Evolutionary conservation across 2,329 filamentous ascomycete species (phyloP), one percentile per base, ranked within the genome.

Genomic region (Aschersonia sp.): DNA sequence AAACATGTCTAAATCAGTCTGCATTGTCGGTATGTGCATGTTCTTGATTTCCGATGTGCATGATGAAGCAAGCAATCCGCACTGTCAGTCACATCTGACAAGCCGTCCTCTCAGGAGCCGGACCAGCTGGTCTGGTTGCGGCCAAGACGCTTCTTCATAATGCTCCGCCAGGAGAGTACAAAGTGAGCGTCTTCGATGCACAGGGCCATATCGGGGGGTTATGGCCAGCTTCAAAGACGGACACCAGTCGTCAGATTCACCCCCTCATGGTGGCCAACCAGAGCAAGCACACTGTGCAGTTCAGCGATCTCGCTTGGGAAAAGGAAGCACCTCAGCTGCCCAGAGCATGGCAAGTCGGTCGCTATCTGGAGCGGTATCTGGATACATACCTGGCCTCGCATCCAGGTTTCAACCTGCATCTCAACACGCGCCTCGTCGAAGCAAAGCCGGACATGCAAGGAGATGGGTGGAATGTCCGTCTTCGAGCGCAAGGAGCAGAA

Each of bases 211-310:
- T 91, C 12, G 87, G 86, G 9, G 87, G 87, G 0, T 74, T 92
- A n/a, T 94, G 87, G 87, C 82, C 83, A 3, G 65, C 68, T 1
- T 62, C 64, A 9, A 71, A 68, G 47, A 54, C 65, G 2, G 78
- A 80, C 47, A 54, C 52, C n/a, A 64, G 55, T 1, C 71, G 76
- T 2, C 65, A 77, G 40, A 65, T 83, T 12, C 78, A 84, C 52
- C 83, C 82, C 6, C 72, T 84, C 47, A 84, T 85, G 71, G 70
- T 77, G 12, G 77, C 77, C 4, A 94, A 94, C 60, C 78, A 89
- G 56, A 89, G 84, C 65, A 76, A 75, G 44, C 86, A 88, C 61
- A 87, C 85, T 0, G 79, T 92, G 53, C 74, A 77, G 55, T 82
- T 82, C 56, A 80, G 77, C 53, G 87, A 91, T 59, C 61, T 87